These are phyloP conservation scores for Amorphotheca resinae DNA, from an alignment of 495 filamentous ascomycete species.

Conservation along the genomic window DNA sequence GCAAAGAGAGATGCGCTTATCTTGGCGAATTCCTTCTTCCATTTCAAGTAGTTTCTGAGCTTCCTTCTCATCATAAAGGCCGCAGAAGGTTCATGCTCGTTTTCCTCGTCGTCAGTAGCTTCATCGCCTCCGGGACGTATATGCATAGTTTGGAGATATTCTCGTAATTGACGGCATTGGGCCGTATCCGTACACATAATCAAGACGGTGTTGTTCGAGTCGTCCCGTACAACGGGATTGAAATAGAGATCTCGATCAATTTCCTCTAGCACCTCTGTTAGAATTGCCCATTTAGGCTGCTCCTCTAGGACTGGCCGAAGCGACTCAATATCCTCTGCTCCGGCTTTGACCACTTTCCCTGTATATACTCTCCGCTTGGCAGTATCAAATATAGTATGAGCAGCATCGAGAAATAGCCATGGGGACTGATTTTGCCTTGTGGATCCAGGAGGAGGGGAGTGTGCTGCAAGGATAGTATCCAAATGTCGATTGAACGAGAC, in stretches of 20 bases:
- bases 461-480: slow-evolving; percentile 84
- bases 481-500: slow-evolving; percentile 88
- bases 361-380: slow-evolving; percentile 85
- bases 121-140: slow-evolving; percentile 40
- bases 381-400: slow-evolving; percentile 84
- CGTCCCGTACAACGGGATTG: slow-evolving; percentile 60
- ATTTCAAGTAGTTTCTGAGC: slow-evolving; percentile 78
- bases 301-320: slow-evolving; percentile 88
- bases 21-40: slow-evolving; percentile 82
- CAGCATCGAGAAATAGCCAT: slow-evolving; percentile 93
- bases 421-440: slow-evolving; percentile 83
- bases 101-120: slow-evolving; percentile 26
- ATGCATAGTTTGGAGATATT: slow-evolving; percentile 87
- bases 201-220: slow-evolving; percentile 79
- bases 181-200: slow-evolving; percentile 91
- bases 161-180: slow-evolving; percentile 79
- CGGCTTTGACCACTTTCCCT: slow-evolving; percentile 34
- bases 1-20: slow-evolving; percentile 61
- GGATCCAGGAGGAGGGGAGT: slow-evolving; percentile 77
- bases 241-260: slow-evolving; percentile 88
- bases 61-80: slow-evolving; percentile 79
- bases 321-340: slow-evolving; percentile 36
- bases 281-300: slow-evolving; percentile 81
- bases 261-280: slow-evolving; percentile 80
- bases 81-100: slow-evolving; percentile 51